Evolutionary conservation across 2,329 filamentous ascomycete species (phyloP), one percentile per base, ranked within the genome.

Genomic region (Tolypocladium paradoxum): DNA sequence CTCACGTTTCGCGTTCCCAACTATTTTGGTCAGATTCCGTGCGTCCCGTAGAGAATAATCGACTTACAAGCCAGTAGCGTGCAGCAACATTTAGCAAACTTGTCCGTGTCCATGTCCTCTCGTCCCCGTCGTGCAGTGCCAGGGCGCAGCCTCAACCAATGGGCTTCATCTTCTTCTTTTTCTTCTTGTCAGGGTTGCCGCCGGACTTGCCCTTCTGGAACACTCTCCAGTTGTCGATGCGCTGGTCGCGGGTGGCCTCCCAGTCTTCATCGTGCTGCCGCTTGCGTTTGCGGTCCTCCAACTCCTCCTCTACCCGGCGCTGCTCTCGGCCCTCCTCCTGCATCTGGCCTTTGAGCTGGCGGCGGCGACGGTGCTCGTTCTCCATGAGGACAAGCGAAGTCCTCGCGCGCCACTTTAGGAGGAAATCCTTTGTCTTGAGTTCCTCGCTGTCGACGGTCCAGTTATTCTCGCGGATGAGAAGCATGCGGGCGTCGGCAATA

Each of bases 321-420:
- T 95, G 85, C 74, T 93, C 86, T 52, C 93, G 79, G 7, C 93
- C 93, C 70, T 99, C 92, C 70, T 99, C 93, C 71, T 95, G 90
- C 85, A 99, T 87, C 76, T 93, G 88, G 40, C 88, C 93, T 74
- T 95, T 95, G 68, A 92, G 70, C 77, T 96, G 91, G 60, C 90
- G 81, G 55, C 88, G 78, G 52, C 90, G 78, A 51, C 93, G 81
- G 64, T 90, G 81, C 73, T 97, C 93, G 66, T 95, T 92, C 64
- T 99, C 93, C 63, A 96, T 83, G 60, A 99, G 81, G 46, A 99
- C 93, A 65, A 86, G 82, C 61, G 89, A 87, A 14, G 89, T 83
- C 81, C 96, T 97, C 68, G 91, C 84, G 60, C 88, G 83, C 93
- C 93, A 99, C 66, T 87, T 84, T 61, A 79, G 81, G 60, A 84